Conservation (phyloP, 2,329 filamentous ascomycete genomes). For the Trichophaea hybrida region DNA sequence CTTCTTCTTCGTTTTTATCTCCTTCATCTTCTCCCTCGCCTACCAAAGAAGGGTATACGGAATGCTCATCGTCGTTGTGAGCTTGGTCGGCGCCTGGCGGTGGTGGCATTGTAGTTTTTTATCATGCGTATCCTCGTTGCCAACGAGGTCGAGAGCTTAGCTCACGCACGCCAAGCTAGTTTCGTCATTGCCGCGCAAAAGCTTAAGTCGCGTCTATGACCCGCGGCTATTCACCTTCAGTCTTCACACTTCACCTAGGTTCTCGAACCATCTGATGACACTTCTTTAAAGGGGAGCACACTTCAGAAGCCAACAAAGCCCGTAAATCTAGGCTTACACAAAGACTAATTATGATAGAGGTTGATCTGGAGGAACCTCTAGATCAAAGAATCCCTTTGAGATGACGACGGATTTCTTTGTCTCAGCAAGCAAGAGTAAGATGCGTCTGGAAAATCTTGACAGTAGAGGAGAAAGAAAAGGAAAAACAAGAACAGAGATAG, state of each 20-base stretch:
- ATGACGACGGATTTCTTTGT: too few species aligned
- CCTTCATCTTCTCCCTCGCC: conserved; percentile 39
- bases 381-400: too few species aligned
- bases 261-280: not conserved
- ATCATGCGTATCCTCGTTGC: not conserved
- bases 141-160: not conserved
- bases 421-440: too few species aligned
- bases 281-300: too few species aligned
- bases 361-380: too few species aligned
- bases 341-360: too few species aligned
- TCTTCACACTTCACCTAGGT: not conserved
- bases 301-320: too few species aligned
- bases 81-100: not conserved
- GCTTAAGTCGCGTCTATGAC: not conserved
- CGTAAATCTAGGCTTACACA: too few species aligned
- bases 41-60: not conserved
- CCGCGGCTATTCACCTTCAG: not conserved
- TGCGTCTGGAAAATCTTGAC: too few species aligned
- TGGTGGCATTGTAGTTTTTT: not conserved
- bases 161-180: not conserved
- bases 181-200: not conserved
- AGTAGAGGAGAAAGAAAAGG: too few species aligned
- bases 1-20: conserved; percentile 52
- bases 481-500: too few species aligned
- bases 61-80: not conserved